phyloP scores from a whole-genome alignment of 2,329 filamentous ascomycete species.

The Claviceps sp. region DNA sequence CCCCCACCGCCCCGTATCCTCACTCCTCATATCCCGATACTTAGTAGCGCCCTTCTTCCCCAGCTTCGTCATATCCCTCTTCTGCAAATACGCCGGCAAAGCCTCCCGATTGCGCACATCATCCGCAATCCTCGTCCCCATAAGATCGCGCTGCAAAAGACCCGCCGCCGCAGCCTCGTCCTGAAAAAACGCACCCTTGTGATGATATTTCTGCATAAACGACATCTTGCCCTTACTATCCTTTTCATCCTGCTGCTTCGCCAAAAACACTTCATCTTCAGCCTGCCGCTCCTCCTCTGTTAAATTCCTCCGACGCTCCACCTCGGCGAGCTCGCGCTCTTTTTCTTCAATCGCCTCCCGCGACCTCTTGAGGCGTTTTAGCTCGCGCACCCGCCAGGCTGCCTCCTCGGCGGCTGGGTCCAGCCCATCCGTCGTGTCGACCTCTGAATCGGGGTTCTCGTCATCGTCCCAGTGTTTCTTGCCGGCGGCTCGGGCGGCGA shows the following conservation, averaged over 20 bases:
- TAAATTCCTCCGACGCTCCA: slow-evolving; percentile 77
- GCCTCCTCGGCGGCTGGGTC: slow-evolving; percentile 82
- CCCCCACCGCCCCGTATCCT: slow-evolving; percentile 87
- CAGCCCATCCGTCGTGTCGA: slow-evolving; percentile 79
- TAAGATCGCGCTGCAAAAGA: slow-evolving; percentile 68
- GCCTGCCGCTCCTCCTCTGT: slow-evolving; percentile 73
- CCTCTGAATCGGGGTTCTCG: slow-evolving; percentile 55
- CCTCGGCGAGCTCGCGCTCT: slow-evolving; percentile 76
- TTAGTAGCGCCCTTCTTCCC: slow-evolving; percentile 84
- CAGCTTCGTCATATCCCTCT: slow-evolving; percentile 84
- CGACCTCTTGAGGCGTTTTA: slow-evolving; percentile 77
- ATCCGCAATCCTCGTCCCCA: slow-evolving; percentile 72
- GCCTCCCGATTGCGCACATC: slow-evolving; percentile 71
- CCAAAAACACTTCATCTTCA: slow-evolving; percentile 70
- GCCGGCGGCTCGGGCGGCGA: slow-evolving; percentile 57
- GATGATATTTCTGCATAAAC: slow-evolving; percentile 92
- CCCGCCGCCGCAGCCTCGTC: slow-evolving; percentile 66
- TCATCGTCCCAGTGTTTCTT: slow-evolving; percentile 82
- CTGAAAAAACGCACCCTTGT: slow-evolving; percentile 92
- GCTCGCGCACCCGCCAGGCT: slow-evolving; percentile 86
- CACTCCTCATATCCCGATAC: slow-evolving; percentile 75
- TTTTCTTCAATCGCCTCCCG: slow-evolving; percentile 70
- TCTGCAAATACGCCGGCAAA: slow-evolving; percentile 81
- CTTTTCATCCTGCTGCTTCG: slow-evolving; percentile 68
- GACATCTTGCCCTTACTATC: slow-evolving; percentile 66